Evolutionary conservation across 2,329 filamentous ascomycete species (phyloP).

Genomic region (Colletotrichum tropicicola): DNA sequence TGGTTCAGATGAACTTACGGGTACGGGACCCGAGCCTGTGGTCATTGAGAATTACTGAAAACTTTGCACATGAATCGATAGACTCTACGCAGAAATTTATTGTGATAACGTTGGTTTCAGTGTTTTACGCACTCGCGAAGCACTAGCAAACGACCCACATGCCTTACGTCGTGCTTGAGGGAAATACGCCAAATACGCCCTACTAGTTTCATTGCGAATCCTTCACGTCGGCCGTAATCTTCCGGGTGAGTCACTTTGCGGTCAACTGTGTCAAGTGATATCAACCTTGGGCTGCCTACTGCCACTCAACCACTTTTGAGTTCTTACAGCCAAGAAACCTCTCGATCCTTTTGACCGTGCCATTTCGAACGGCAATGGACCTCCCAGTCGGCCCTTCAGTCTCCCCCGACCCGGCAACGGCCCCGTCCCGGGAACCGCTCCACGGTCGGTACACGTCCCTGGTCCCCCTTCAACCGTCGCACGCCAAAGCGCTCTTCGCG

Average conservation of each 20-base stretch:
- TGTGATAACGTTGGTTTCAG: too few species aligned
- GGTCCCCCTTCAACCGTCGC: constrained; percentile 36
- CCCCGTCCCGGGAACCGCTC: constrained; percentile 34
- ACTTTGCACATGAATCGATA: too few species aligned
- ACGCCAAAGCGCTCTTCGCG: constrained; percentile 39
- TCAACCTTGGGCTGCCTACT: not conserved
- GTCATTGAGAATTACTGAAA: too few species aligned
- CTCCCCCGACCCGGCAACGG: constrained; percentile 22
- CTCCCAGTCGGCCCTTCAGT: not conserved
- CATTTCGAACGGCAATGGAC: not conserved
- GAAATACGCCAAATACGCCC: not conserved
- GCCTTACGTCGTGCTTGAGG: not conserved
- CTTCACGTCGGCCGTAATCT: not conserved
- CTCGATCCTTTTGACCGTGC: not conserved
- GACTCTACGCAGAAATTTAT: too few species aligned
- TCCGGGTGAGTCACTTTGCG: not conserved
- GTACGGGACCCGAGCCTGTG: too few species aligned
- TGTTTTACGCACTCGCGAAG: too few species aligned
- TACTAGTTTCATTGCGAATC: not conserved
- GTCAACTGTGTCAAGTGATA: not conserved
- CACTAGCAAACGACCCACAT: not conserved
- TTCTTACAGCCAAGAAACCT: too few species aligned
- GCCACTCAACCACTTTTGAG: not conserved
- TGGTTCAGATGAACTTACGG: too few species aligned
- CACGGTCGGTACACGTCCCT: constrained; percentile 42